phyloP scores from a whole-genome alignment of 2,329 filamentous ascomycete species.

The Fusarium illudens region DNA sequence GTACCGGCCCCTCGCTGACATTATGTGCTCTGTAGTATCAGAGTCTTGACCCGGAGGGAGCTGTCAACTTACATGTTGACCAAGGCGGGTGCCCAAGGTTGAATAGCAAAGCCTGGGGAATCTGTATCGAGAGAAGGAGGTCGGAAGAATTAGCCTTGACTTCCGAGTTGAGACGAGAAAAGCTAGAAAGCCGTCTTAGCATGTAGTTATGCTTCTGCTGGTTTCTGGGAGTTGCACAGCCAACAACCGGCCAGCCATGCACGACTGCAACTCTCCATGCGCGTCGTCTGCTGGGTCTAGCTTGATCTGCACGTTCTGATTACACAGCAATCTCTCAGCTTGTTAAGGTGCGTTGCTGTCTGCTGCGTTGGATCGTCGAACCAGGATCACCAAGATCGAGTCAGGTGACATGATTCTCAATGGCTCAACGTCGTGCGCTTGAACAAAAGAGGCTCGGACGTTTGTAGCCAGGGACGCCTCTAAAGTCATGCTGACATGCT shows the following conservation, averaged over 20 bases:
- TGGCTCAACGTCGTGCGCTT: slow-evolving; percentile 1
- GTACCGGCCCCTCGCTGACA: neutral
- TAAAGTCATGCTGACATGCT: slow-evolving; percentile 30
- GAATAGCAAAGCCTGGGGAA: neutral
- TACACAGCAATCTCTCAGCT: neutral
- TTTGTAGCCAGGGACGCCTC: slow-evolving; percentile 9
- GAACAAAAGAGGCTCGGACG: neutral
- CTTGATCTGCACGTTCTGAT: neutral
- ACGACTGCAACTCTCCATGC: neutral
- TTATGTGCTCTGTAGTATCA: neutral
- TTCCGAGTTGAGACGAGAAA: neutral
- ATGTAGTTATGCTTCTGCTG: neutral
- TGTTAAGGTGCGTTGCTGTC: neutral
- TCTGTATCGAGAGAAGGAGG: neutral
- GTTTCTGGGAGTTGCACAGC: neutral
- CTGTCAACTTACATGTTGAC: neutral
- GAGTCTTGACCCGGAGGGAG: neutral
- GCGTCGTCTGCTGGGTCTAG: neutral
- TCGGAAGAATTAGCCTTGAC: neutral
- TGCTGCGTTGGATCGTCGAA: neutral
- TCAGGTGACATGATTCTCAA: slow-evolving; percentile 23
- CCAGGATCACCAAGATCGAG: neutral
- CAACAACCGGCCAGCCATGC: neutral
- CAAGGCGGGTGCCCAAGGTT: neutral
- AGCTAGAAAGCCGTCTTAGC: neutral